Percentiles rank a stretch among this genome's conserved stretches.
phyloP scores from a whole-genome alignment of 2,329 filamentous ascomycete genomes.

The Arthroderma uncinatum region DNA sequence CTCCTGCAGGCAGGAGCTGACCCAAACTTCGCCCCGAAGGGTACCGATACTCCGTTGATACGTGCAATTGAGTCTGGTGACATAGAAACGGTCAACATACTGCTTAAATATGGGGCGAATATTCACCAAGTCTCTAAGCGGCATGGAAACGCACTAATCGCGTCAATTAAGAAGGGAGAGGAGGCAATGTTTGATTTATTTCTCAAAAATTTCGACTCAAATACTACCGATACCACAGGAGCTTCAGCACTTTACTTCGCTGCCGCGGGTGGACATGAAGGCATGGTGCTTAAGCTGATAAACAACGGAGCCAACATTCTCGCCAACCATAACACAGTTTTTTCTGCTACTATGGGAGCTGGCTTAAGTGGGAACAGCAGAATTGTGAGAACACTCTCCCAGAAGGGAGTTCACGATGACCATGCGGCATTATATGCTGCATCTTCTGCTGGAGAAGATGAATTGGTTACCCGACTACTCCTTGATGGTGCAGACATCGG shows the following conservation, averaged over 20 bases:
- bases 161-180: neutral
- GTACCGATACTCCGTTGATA: neutral
- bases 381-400: neutral
- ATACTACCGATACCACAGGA: neutral
- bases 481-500: neutral
- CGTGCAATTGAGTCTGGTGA: neutral
- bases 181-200: neutral
- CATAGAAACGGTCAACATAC: neutral
- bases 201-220: neutral
- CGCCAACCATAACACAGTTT: neutral
- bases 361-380: neutral
- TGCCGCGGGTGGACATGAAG: neutral
- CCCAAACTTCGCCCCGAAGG: neutral
- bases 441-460: neutral
- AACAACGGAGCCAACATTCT: neutral
- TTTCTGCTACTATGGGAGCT: neutral
- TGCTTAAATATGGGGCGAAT: slow-evolving; percentile 4
- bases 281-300: neutral
- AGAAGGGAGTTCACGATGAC: neutral
- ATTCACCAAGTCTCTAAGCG: neutral
- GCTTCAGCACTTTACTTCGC: neutral
- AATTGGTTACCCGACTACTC: neutral
- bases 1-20: slow-evolving; percentile 70
- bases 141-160: neutral
- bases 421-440: neutral